Evolutionary conservation across 176 grass and related monocot species (phyloP), one percentile per base, ranked within the genome.

Genomic region (Cenchrus fungigraminus): DNA sequence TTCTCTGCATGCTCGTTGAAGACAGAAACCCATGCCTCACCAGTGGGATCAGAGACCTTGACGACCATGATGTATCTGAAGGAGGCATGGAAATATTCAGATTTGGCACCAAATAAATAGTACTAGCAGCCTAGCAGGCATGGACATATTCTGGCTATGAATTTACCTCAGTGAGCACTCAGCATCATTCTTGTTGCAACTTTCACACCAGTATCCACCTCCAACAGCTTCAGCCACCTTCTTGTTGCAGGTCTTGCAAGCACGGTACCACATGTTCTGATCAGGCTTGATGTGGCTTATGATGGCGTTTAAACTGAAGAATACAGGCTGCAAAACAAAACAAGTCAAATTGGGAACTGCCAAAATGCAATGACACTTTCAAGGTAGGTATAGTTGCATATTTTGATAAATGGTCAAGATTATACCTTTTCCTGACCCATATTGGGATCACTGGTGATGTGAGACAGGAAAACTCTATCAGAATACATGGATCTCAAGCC

Each of bases 1-100:
- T 83, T 94, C 84, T 99, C 97, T 47, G 97, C 93, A 19, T 95
- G 91, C 15, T 99, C 97, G 46, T 99, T 99, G 79, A 99, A 99
- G 40, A 92, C 86, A 3, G 93, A 99, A 66, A 99, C 40, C 93
- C 93, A 99, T 37, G 93, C 93, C 75, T 99, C 97, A 5, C 93
- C 97, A 57, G 93, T 89, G 22, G 89, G 97, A 73, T 99, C 93
- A 43, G 93, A 92, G 51, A 96, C 86, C 90, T 99, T 99, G 29
- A 95, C n/a, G 65, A 74, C 65, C 97, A 95, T 91, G 79, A 96
- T 99, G 54, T 94, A 99, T 80, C 97, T 98, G 85, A 65, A 90
- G 54, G 56, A 88, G 40, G 16, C 6, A 71, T 34, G 22, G 12
- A 16, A 44, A 37, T n/a, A 73, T 20, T 88, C 43, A 83, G 71